Evolutionary conservation across 2,329 filamentous ascomycete genomes (phyloP).

Genomic region (Fusarium sp.): DNA sequence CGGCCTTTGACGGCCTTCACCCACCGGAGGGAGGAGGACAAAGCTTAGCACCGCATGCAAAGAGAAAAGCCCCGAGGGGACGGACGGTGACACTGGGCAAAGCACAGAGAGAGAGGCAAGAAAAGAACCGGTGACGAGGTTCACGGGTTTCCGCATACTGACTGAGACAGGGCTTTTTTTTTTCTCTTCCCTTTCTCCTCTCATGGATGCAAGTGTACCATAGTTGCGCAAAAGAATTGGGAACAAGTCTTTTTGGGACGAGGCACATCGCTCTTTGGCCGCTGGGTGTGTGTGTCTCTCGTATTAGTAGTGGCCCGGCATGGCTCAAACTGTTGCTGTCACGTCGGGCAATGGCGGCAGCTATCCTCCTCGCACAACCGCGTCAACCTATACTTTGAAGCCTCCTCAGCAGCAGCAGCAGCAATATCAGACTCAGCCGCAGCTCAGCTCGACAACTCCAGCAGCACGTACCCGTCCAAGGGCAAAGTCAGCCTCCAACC

Average conservation of each 20-base stretch:
- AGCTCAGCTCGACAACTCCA: not conserved
- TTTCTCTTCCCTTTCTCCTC: slow-evolving; percentile 3
- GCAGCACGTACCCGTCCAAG: slow-evolving; percentile 34
- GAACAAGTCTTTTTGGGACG: slow-evolving; percentile 18
- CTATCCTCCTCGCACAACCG: slow-evolving; percentile 30
- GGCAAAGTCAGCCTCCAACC: slow-evolving; percentile 38
- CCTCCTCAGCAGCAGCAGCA: slow-evolving; percentile 12
- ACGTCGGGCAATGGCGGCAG: slow-evolving; percentile 34
- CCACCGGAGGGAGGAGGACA: slow-evolving; percentile 1
- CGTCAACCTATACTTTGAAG: slow-evolving; percentile 9
- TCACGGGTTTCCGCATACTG: slow-evolving; percentile 12
- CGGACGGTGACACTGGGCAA: slow-evolving; percentile 12
- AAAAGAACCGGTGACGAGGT: not conserved
- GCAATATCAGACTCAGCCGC: slow-evolving; percentile 10
- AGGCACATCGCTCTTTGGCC: not conserved
- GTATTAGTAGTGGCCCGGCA: slow-evolving; percentile 35
- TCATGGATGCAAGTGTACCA: slow-evolving; percentile 38
- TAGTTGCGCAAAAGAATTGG: slow-evolving; percentile 28
- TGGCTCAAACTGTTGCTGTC: slow-evolving; percentile 39
- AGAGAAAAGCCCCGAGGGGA: slow-evolving; percentile 26
- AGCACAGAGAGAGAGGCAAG: slow-evolving; percentile 22
- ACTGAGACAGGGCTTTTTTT: slow-evolving; percentile 20
- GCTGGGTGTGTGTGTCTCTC: slow-evolving; percentile 2
- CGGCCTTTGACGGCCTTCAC: not conserved
- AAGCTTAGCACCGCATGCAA: not conserved